A percentile compares a stretch with the other conserved stretches of the same genome.
Conservation (phyloP, 2,329 filamentous ascomycete species). For the Colletotrichum sp. region DNA sequence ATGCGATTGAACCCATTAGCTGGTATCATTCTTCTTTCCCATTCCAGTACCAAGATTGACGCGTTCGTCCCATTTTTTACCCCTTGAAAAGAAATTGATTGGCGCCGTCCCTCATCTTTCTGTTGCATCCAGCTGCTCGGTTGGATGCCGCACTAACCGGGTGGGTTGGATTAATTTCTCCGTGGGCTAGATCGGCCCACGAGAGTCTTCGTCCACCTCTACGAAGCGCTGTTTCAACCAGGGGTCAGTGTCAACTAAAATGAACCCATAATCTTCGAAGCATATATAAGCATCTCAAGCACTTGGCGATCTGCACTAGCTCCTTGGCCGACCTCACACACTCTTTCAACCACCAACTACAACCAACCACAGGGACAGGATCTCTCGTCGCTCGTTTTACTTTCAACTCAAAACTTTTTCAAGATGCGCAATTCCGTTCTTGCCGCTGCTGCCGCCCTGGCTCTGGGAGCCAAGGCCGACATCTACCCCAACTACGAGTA, state of each 20-base stretch:
- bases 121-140: neutral
- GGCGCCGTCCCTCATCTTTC: neutral
- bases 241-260: neutral
- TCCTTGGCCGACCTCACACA: neutral
- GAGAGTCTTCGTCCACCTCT: neutral
- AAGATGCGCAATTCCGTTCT: neutral
- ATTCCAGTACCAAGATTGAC: neutral
- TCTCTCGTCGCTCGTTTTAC: neutral
- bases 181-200: neutral
- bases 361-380: neutral
- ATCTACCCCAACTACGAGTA: conserved; percentile 4
- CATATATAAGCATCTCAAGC: neutral
- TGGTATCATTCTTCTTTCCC: neutral
- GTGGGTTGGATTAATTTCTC: neutral
- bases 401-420: neutral
- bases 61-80: neutral
- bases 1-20: neutral
- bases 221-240: neutral
- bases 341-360: neutral
- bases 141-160: neutral
- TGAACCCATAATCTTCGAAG: neutral
- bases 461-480: conserved; percentile 2
- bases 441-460: neutral
- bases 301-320: neutral
- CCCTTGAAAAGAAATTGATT: neutral